phyloP scores from a whole-genome alignment of 108 stramenopile genomes.

The Nitzschia sp. region DNA sequence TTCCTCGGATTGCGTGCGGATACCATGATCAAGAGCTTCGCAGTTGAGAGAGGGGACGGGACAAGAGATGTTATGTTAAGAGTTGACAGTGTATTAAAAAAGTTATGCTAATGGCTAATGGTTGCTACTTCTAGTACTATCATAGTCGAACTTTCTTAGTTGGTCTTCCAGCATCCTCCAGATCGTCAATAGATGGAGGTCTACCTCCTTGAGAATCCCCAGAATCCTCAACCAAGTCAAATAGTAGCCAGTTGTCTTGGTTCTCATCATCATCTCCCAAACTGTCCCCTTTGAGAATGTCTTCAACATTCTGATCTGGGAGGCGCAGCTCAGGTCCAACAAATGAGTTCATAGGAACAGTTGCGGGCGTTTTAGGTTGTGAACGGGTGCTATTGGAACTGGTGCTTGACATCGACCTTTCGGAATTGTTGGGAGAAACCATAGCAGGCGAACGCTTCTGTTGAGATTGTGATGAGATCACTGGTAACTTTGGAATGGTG shows the following conservation, averaged over 20 bases:
- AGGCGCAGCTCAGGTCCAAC: neutral
- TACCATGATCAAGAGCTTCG: no score
- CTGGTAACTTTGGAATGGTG: no score
- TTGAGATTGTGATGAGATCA: neutral
- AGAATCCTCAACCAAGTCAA: conserved; percentile 15
- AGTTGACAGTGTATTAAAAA: no score
- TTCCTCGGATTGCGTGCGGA: no score
- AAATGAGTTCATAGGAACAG: neutral
- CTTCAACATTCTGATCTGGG: conserved; percentile 9
- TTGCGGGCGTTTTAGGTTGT: neutral
- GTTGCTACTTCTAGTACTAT: no score
- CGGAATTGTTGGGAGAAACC: conserved; percentile 10
- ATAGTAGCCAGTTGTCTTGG: conserved; percentile 12
- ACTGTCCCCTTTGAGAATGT: neutral
- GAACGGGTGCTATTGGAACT: neutral
- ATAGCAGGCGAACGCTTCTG: neutral
- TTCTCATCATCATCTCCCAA: neutral
- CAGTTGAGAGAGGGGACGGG: no score
- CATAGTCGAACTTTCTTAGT: no score
- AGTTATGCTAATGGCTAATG: no score
- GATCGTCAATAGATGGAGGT: neutral
- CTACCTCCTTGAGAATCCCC: neutral
- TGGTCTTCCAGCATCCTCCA: neutral
- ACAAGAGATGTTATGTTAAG: no score
- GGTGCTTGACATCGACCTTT: neutral